Base-by-base conservation (phyloP, 78 protist genomes). In the Pigoraptor vietnamica region DNA sequence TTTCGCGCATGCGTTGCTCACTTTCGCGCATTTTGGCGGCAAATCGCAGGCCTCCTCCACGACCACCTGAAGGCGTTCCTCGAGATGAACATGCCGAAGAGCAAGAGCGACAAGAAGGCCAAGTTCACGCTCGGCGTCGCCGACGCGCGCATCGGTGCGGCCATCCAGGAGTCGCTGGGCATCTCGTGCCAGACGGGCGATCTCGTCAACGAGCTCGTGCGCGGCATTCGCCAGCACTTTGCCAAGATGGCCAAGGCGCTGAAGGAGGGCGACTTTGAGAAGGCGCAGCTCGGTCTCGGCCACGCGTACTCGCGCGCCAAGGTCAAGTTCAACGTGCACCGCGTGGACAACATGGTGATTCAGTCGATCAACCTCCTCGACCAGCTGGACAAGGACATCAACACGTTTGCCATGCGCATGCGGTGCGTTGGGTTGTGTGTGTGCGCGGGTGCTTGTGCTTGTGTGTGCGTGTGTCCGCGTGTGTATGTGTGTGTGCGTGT, bases 271-370 rank as follows among this genome's bases (percentile, higher is more conserved):
- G 98, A 96, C 94, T 0, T 94, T 29, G 92, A 91, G 55, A 90
- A 92, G 87, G 95, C 99, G 14, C 97, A 96, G 94, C 96, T 98
- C 24, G 99, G 99, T 92, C 97, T 99, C 14, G 99, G 98, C 55
- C 98, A 97, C 94, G 36, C 91, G 55, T 98, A 97, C 90, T 97
- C 99, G 33, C 95, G 99, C 36, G 92, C 95, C 90, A 98, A 98
- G 95, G 98, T 99, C 39, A 98, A 99, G 96, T 99, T 99, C 98
- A 98, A 98, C 91, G 99, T 98, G 34, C 96, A 99, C 95, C 96
- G 98, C 40, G 96, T 93, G 33, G 99, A 99, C 93, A 99, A 98
- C 94, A 99, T 99, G 99, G 96, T 99, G 91, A 97, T 99, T 91
- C 99, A 99, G 96, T 93, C 98, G 40, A 98, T 99, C 36, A 40